A percentile compares a stretch with the other conserved stretches of the same genome.
Evolutionary conservation across 495 filamentous ascomycete genomes (phyloP).

Genomic region (Xylaria nigripes): DNA sequence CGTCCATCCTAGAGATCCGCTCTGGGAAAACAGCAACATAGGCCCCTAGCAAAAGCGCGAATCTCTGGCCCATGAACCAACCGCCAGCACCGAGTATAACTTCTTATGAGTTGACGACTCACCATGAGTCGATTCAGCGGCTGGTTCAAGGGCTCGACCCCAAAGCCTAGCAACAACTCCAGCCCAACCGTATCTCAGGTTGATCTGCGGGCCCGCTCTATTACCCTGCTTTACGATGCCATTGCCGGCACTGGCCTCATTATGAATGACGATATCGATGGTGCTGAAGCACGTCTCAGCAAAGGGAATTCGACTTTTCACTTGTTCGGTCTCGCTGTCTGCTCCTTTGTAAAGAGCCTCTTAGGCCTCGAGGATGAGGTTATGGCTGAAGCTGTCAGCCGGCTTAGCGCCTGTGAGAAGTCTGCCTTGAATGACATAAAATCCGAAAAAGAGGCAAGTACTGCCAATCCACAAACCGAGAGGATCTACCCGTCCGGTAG

Average conservation of each 20-base stretch:
- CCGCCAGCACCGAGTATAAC: neutral
- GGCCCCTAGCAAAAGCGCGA: neutral
- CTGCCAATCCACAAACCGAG: conserved; percentile 18
- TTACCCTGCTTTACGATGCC: conserved; percentile 40
- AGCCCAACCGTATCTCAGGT: conserved; percentile 17
- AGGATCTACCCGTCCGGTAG: conserved; percentile 68
- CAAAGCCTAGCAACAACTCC: conserved; percentile 17
- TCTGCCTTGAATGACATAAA: conserved; percentile 68
- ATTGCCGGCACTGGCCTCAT: conserved; percentile 49
- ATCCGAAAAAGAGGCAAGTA: conserved; percentile 50
- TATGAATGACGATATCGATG: conserved; percentile 90
- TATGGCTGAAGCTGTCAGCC: conserved; percentile 74
- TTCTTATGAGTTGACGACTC: neutral
- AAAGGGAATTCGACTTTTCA: conserved; percentile 84
- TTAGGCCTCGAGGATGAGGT: conserved; percentile 92
- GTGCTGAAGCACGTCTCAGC: conserved; percentile 66
- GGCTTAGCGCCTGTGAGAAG: conserved; percentile 70
- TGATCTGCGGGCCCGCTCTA: conserved; percentile 21
- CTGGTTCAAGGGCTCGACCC: conserved; percentile 25
- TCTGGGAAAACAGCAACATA: neutral
- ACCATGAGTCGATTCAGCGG: conserved; percentile 24
- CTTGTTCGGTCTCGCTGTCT: conserved; percentile 72
- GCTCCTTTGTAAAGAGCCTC: conserved; percentile 76
- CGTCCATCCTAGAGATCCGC: neutral
- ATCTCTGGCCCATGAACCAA: conserved; percentile 7